Percentiles rank a stretch among this genome's conserved stretches.
These are phyloP conservation scores for Fusarium verrucosum DNA, from an alignment of 2,329 filamentous ascomycete species.

Conservation along the genomic window DNA sequence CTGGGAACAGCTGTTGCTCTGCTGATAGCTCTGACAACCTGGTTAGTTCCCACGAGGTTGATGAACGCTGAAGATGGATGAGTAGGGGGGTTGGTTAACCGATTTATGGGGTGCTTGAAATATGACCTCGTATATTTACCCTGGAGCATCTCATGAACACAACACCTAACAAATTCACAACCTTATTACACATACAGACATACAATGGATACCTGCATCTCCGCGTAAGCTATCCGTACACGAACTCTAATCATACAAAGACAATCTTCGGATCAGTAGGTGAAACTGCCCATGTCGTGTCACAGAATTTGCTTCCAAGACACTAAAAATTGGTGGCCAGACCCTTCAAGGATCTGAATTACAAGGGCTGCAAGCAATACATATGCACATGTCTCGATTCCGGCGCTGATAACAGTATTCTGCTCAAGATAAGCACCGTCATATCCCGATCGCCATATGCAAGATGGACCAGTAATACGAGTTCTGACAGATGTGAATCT, in stretches of 20 bases:
- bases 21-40: slow-evolving; percentile 26
- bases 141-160: slow-evolving; percentile 10
- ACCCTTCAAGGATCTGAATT: not conserved
- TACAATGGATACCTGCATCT: not conserved
- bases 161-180: not conserved
- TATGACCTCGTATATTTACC: not conserved
- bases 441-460: slow-evolving; percentile 15
- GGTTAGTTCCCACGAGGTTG: slow-evolving; percentile 16
- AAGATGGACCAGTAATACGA: slow-evolving; percentile 10
- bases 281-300: not conserved
- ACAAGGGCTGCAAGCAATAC: not conserved
- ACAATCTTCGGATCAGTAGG: not conserved
- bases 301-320: not conserved
- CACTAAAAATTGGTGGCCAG: not conserved
- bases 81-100: too few species aligned
- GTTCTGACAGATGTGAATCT: slow-evolving; percentile 24
- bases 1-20: slow-evolving; percentile 25
- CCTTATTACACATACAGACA: not conserved
- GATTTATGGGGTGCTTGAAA: not conserved
- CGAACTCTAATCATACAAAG: not conserved
- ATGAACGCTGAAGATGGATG: not conserved
- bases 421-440: not conserved
- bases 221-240: not conserved
- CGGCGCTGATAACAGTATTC: not conserved
- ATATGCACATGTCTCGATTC: not conserved